Percentiles rank a stretch among this genome's conserved stretches.
Conservation (phyloP, 768 basidiomycete genomes). For the Pleurotus salmoneostramineus region DNA sequence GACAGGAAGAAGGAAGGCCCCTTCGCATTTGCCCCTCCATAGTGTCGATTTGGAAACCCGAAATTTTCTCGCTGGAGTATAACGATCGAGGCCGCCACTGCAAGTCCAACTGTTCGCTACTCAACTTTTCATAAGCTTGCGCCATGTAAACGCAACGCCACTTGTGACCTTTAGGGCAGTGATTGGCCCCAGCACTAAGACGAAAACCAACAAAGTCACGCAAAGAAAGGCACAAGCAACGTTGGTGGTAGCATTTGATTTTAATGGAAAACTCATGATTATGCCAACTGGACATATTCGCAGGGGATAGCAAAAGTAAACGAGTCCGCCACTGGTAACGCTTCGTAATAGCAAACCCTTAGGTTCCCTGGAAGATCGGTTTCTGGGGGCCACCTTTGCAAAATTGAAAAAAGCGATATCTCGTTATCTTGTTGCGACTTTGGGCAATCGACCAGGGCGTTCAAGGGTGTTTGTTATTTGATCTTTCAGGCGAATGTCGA, state of each 20-base stretch:
- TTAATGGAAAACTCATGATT: slow-evolving; percentile 1
- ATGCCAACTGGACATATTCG: background rate
- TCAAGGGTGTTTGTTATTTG: background rate
- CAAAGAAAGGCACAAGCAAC: background rate
- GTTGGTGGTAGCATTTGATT: background rate
- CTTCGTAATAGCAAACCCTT: background rate
- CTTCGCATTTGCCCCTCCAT: no score
- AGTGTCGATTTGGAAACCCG: no score
- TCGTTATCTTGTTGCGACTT: background rate
- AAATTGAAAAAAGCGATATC: background rate
- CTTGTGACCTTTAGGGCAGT: no score
- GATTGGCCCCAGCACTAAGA: background rate
- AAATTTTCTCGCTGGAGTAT: no score
- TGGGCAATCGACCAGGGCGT: background rate
- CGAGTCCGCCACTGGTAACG: background rate
- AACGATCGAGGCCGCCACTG: background rate
- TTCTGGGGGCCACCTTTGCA: background rate
- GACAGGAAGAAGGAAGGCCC: no score
- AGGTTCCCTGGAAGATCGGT: slow-evolving; percentile 5
- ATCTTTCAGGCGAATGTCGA: no score
- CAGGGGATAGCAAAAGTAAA: background rate
- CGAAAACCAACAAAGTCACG: background rate
- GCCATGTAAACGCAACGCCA: no score
- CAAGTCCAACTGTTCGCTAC: background rate
- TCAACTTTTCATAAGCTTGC: no score